Evolutionary conservation across 129 eudicot species (phyloP), one percentile per base, ranked within the genome.

Genomic region (Lactuca sativa): DNA sequence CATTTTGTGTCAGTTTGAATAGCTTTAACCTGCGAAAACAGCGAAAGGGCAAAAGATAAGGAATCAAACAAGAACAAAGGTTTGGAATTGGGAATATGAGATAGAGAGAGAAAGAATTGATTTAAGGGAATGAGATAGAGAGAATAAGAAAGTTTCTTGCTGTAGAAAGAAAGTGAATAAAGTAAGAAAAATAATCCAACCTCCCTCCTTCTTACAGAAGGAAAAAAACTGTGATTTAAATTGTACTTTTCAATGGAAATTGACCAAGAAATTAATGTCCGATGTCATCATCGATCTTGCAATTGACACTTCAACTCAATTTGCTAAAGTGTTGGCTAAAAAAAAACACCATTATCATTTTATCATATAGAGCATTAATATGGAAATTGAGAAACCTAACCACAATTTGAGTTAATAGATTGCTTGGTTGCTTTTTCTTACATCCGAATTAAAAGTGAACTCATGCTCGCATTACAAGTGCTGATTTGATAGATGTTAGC

Each of bases 121-220:
- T 59, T 30, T 14, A 14, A 52, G 63, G 59, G 36, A 53, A 17
- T 51, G 31, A 12, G 70, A 65, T 65, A 1, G 54, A 43, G 52
- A 51, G 72, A 44, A 59, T 56, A 33, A 41, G 71, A 61, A 73
- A 72, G 66, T 73, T 73, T 32, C 73, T 80, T 68, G 80, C 44
- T 64, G 41, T 63, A 40, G 69, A 67, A 60, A 74, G 69, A 49
- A 74, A 70, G 73, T 34, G 56, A 57, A 37, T 18, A 69, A 41
- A 53, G 65, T 10, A 33, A 66, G 16, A 5, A 14, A 44, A 30
- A 38, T 47, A 68, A 57, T 70, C 48, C 55, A 63, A 74, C 47
- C 37, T 70, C 64, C 63, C 56, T 59, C 55, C 16, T 49, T 49
- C 54, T 40, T 40, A 49, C 54, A 49, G 54, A 49, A 49, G 7